Evolutionary conservation across 116 monocot genomes (phyloP).

Genomic region (Trichopus zeylanicus): DNA sequence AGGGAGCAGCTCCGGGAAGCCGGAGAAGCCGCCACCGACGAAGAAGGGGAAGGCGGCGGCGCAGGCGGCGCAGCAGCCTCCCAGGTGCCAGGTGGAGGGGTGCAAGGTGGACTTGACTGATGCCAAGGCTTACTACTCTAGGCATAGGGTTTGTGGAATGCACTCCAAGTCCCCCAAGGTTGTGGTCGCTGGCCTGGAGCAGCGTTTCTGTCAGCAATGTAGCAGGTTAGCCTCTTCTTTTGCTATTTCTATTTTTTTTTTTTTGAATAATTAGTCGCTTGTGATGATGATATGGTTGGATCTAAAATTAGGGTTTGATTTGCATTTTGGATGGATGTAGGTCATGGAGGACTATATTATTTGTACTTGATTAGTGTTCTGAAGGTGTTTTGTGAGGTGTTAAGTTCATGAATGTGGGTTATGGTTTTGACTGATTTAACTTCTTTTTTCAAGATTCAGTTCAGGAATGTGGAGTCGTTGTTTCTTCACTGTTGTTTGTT

Average conservation of each 20-base stretch:
- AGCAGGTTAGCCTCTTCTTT: slow-evolving; percentile 34
- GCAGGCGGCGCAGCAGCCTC: slow-evolving; percentile 18
- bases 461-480: too few species aligned
- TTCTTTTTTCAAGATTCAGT: too few species aligned
- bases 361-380: too few species aligned
- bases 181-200: slow-evolving; percentile 41
- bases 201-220: slow-evolving; percentile 73
- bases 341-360: too few species aligned
- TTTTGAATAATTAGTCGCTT: not conserved
- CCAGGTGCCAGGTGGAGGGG: slow-evolving; percentile 67
- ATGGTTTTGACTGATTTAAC: too few species aligned
- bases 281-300: slow-evolving; percentile 1
- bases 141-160: slow-evolving; percentile 58
- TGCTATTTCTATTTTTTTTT: slow-evolving; percentile 3
- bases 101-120: slow-evolving; percentile 43
- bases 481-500: too few species aligned
- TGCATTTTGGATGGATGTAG: too few species aligned
- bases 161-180: slow-evolving; percentile 58
- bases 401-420: too few species aligned
- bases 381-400: too few species aligned
- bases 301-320: too few species aligned
- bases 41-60: slow-evolving; percentile 15
- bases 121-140: slow-evolving; percentile 50
- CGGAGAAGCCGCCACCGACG: slow-evolving; percentile 1
- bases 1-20: slow-evolving; percentile 6